Conservation (phyloP, 257 asterid species). For the Nicotiana otophora region DNA sequence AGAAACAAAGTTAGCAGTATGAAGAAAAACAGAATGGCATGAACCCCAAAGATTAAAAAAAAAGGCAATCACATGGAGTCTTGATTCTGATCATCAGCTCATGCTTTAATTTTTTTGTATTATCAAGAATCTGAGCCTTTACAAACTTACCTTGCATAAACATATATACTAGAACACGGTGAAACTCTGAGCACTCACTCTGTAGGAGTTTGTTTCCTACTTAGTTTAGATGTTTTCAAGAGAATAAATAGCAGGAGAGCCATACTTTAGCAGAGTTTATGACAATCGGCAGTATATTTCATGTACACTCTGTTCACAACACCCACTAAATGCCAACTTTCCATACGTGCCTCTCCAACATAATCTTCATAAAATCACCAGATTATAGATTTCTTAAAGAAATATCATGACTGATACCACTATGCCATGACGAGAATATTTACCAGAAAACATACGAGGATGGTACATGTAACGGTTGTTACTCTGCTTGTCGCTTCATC, state of each 20-base stretch:
- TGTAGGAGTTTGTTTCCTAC: neutral
- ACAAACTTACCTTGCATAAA: neutral
- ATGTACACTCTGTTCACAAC: neutral
- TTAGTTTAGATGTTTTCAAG: neutral
- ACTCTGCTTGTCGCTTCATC: neutral
- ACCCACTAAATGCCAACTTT: neutral
- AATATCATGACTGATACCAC: neutral
- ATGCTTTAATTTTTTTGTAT: neutral
- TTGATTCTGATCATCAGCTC: neutral
- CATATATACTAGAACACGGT: neutral
- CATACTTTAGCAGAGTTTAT: neutral
- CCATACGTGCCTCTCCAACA: neutral
- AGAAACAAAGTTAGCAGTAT: neutral
- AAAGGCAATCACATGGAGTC: neutral
- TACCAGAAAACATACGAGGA: neutral
- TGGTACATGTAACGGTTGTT: neutral
- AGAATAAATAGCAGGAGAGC: neutral
- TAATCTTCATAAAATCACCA: neutral
- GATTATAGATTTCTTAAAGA: neutral
- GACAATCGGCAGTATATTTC: neutral
- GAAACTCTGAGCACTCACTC: neutral
- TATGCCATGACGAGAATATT: neutral
- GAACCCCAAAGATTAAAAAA: neutral
- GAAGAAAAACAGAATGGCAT: neutral
- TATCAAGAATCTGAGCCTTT: neutral